Base-by-base conservation (phyloP, 345 rosid genomes). In the Boechera divaricarpa region DNA sequence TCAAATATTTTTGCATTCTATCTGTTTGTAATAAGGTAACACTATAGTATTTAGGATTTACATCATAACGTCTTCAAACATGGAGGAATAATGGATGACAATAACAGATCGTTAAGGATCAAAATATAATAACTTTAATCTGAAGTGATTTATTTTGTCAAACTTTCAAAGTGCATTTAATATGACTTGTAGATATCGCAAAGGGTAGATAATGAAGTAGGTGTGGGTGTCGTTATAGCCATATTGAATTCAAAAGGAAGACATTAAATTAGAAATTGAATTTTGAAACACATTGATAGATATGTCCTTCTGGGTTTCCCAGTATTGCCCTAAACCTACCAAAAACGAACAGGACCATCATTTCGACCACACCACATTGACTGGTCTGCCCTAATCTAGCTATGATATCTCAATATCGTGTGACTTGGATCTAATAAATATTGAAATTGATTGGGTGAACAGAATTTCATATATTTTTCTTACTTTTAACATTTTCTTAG, bases 191-290 rank as follows among this genome's bases (percentile, higher is more conserved):
- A 77, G 73, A 49, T 18, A 49, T 59, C 12, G 58, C 54, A 51
- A 48, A 75, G 61, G 73, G 62, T 59, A 59, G 70, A 77, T 70
- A 54, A 10, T 15, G 61, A 38, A 51, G 71, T 66, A 67, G 82
- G 82, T 78, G 82, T 60, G 64, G n/a, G 81, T 73, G 73, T 78
- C 48, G 69, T 78, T 58, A 53, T 72, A 60, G 74, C 69, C 64
- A 5, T 52, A 73, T 53, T 73, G 67, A 78, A 66, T 78, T 26
- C 15, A 6, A 73, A 72, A 10, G 24, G 24, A 66, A 39, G 42
- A 41, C 77, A 78, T 41, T 72, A 66, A 73, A 78, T 78, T 42
- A 48, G 15, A 67, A 32, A 78, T 67, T 60, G 64, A 78, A 65
- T 47, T 63, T 63, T 70, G 81, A 77, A 64, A 53, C 77, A 57